Conservation (phyloP, 495 filamentous ascomycete species). For the Talaromyces liani region DNA sequence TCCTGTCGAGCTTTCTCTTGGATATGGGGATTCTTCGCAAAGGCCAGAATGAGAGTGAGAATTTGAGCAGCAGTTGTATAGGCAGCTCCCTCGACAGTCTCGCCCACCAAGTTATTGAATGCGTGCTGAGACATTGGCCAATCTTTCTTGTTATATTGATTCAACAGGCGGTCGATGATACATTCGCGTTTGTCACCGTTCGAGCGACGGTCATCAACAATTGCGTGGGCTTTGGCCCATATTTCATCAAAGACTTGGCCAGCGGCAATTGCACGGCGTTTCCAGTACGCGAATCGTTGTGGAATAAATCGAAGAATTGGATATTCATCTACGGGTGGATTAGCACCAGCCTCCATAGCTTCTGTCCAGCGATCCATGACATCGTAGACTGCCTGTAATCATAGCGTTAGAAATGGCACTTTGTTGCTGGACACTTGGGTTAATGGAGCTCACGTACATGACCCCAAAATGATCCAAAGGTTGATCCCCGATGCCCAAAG, state of each 20-base stretch:
- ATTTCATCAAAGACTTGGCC: not conserved
- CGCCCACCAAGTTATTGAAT: not conserved
- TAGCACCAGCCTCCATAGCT: constrained; percentile 29
- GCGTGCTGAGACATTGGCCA: constrained; percentile 4
- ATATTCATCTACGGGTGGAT: not conserved
- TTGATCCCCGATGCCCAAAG: not conserved
- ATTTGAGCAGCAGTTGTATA: constrained; percentile 9
- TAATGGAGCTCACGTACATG: constrained; percentile 14
- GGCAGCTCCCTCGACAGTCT: not conserved
- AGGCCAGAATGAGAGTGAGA: constrained; percentile 27
- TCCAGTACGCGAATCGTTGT: not conserved
- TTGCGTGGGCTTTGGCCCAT: not conserved
- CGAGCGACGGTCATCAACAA: not conserved
- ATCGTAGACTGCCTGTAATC: constrained; percentile 20
- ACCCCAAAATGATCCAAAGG: constrained; percentile 31
- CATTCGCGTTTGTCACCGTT: constrained; percentile 1
- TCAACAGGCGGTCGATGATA: constrained; percentile 37
- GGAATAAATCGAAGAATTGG: not conserved
- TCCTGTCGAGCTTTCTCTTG: constrained; percentile 21
- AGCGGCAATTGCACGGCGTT: not conserved
- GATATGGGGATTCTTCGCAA: constrained; percentile 27
- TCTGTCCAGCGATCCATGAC: constrained; percentile 43
- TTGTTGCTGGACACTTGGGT: too few species aligned
- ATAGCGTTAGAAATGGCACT: too few species aligned
- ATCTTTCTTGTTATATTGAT: constrained; percentile 20